Percentiles rank a stretch among this genome's conserved stretches.
These are phyloP conservation scores for Leccinum subatratum DNA, from an alignment of 1,284 basidiomycete genomes.

Conservation along the genomic window DNA sequence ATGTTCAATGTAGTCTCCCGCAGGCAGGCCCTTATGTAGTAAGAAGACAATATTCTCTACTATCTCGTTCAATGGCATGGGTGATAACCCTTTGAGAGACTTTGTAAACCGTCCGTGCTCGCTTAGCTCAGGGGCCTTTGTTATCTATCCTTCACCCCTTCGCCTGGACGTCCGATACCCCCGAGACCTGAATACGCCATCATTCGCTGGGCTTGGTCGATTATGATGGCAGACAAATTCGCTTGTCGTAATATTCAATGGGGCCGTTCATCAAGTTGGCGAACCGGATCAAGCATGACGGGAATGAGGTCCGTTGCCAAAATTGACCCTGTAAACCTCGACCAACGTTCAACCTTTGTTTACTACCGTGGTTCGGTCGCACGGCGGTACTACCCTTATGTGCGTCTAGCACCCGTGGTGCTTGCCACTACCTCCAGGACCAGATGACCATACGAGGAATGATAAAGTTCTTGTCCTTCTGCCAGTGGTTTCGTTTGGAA, in stretches of 20 bases:
- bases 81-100: constrained; percentile 1
- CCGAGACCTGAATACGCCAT: constrained; percentile 19
- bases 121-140: constrained; percentile 4
- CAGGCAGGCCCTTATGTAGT: neutral
- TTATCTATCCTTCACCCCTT: constrained; percentile 27
- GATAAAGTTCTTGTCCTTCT: neutral
- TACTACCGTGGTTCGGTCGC: neutral
- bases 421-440: constrained; percentile 21
- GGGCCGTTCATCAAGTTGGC: constrained; percentile 5
- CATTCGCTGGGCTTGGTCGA: constrained; percentile 26
- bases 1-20: neutral
- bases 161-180: constrained; percentile 20
- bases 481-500: neutral
- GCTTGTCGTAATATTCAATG: neutral
- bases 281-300: constrained; percentile 6
- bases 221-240: constrained; percentile 18
- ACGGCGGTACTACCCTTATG: constrained; percentile 21
- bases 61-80: constrained; percentile 16
- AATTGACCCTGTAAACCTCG: constrained; percentile 9
- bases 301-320: neutral
- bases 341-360: constrained; percentile 13
- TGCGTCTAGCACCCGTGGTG: constrained; percentile 13
- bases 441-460: constrained; percentile 5
- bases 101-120: constrained; percentile 9
- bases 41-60: constrained; percentile 2